A percentile compares a stretch with the other conserved stretches of the same genome.
These are phyloP conservation scores for Skeletonema marinoi DNA, from an alignment of 108 stramenopile species.

Conservation along the genomic window DNA sequence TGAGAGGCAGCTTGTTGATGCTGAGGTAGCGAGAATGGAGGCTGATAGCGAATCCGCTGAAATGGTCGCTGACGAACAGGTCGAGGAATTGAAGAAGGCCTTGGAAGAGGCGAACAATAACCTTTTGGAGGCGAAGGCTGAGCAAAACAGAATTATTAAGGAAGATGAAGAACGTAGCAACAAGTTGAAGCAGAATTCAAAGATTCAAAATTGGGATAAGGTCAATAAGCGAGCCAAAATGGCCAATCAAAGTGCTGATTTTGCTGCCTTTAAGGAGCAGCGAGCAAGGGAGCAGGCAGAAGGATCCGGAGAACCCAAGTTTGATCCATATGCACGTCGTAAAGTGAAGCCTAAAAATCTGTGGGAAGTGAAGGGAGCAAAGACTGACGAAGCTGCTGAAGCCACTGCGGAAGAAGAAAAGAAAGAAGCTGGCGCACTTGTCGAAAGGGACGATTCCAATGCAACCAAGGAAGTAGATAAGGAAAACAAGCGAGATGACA, in stretches of 20 bases:
- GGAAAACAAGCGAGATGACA: conserved; percentile 41
- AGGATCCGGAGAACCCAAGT: conserved; percentile 53
- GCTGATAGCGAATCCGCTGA: conserved; percentile 34
- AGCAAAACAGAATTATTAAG: conserved; percentile 52
- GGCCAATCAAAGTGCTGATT: conserved; percentile 75
- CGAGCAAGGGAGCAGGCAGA: conserved; percentile 50
- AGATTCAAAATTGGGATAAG: conserved; percentile 82
- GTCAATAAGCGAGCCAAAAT: conserved; percentile 79
- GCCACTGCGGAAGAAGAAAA: conserved; percentile 58
- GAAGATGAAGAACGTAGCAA: conserved; percentile 64
- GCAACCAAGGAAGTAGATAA: conserved; percentile 39
- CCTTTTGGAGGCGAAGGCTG: conserved; percentile 52
- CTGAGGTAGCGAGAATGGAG: conserved; percentile 51
- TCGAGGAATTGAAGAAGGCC: conserved; percentile 35
- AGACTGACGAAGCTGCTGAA: conserved; percentile 49
- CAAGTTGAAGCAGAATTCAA: conserved; percentile 52
- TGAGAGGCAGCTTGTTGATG: conserved; percentile 58
- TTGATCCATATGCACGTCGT: conserved; percentile 87
- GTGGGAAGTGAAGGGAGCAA: conserved; percentile 83
- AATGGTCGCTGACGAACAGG: conserved; percentile 33
- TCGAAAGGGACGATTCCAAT: conserved; percentile 40
- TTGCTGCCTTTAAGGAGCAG: conserved; percentile 63
- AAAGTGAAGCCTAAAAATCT: conserved; percentile 90
- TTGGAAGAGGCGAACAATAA: conserved; percentile 55
- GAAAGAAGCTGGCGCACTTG: conserved; percentile 36